These are phyloP conservation scores for Coprinopsis marcescibilis DNA, from an alignment of 768 basidiomycete species.

Conservation along the genomic window DNA sequence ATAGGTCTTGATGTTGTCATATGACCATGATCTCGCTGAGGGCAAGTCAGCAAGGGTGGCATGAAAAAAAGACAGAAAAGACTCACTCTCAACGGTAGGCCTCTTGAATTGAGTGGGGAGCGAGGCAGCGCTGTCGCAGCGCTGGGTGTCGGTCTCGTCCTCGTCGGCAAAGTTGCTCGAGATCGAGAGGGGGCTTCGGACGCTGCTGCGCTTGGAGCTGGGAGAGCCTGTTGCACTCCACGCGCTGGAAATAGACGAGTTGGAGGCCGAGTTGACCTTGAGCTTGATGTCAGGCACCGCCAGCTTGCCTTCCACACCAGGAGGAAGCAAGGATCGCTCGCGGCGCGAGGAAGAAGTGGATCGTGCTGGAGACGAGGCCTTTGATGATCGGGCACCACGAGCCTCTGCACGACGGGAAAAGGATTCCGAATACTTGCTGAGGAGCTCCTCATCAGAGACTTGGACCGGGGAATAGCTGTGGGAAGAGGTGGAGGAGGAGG, in stretches of 20 bases:
- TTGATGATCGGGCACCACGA: conserved; percentile 22
- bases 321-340: conserved; percentile 52
- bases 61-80: neutral
- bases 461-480: conserved; percentile 11
- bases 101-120: conserved; percentile 25
- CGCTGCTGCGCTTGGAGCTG: conserved; percentile 17
- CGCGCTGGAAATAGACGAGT: conserved; percentile 30
- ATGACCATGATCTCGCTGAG: conserved; percentile 69
- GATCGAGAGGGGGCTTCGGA: conserved; percentile 29
- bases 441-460: conserved; percentile 38
- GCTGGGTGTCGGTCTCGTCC: conserved; percentile 19
- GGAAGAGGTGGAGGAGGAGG: conserved; percentile 2
- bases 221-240: conserved; percentile 22
- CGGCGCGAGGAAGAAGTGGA: conserved; percentile 33
- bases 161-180: conserved; percentile 24
- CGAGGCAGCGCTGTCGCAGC: conserved; percentile 18
- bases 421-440: conserved; percentile 49
- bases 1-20: conserved; percentile 67
- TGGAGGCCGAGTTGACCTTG: conserved; percentile 32
- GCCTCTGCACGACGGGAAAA: conserved; percentile 53
- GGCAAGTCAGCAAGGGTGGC: conserved; percentile 10
- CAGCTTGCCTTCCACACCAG: conserved; percentile 59
- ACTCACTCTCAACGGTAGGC: conserved; percentile 50
- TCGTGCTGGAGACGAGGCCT: conserved; percentile 25
- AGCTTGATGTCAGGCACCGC: conserved; percentile 43